Percentiles rank a stretch among this genome's conserved stretches.
phyloP scores from a whole-genome alignment of 1,139 yeast species.

The Hanseniaspora uvarum region DNA sequence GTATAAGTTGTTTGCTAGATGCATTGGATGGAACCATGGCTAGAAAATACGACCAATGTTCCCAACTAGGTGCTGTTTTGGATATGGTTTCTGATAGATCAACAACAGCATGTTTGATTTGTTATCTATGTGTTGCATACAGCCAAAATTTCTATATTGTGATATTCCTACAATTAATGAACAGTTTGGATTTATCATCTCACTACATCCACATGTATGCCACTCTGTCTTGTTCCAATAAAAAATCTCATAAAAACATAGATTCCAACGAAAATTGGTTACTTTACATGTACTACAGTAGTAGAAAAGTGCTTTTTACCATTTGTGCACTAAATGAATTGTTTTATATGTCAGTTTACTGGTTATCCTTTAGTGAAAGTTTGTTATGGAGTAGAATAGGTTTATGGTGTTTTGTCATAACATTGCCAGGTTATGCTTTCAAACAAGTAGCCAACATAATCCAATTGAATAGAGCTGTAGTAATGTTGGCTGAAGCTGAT shows the following conservation, averaged over 20 bases:
- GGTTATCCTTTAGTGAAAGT: constrained; percentile 45
- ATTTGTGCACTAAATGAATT: constrained; percentile 90
- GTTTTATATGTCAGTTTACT: constrained; percentile 80
- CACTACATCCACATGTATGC: constrained; percentile 99
- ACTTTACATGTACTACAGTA: constrained; percentile 75
- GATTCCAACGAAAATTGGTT: constrained; percentile 55
- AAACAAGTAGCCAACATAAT: constrained; percentile 85
- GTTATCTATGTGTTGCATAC: constrained; percentile 71
- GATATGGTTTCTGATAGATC: constrained; percentile 99
- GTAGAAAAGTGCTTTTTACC: constrained; percentile 67
- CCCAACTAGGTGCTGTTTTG: constrained; percentile 87
- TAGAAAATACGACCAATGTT: constrained; percentile 75
- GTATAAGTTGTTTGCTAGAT: constrained; percentile 81
- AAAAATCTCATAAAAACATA: constrained; percentile 69
- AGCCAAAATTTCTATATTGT: constrained; percentile 9
- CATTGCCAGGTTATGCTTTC: constrained; percentile 80
- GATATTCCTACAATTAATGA: constrained; percentile 59
- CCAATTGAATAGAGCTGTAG: constrained; percentile 78
- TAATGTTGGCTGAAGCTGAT: constrained; percentile 69
- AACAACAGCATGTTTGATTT: constrained; percentile 82
- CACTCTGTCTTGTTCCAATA: constrained; percentile 65
- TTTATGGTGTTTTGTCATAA: constrained; percentile 38
- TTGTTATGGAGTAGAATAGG: constrained; percentile 6
- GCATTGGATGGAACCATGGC: constrained; percentile 98
- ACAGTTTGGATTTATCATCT: constrained; percentile 82